A percentile compares a stretch with the other conserved stretches of the same genome.
phyloP scores from a whole-genome alignment of 352 stramenopile species.

The Phytophthora podocarpi region DNA sequence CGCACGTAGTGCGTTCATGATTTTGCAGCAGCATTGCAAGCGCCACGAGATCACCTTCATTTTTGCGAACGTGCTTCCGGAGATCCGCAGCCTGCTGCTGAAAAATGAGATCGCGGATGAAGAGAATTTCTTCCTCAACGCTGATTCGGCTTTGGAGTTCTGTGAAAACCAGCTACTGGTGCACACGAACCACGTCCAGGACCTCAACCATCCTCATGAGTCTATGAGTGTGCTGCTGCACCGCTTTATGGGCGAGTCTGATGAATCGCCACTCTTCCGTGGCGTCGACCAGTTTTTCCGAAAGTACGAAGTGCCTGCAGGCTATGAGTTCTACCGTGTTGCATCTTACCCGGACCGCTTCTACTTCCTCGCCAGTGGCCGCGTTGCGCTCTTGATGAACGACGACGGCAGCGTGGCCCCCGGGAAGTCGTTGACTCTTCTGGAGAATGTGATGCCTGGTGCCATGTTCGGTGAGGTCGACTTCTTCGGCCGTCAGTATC shows the following conservation, averaged over 20 bases:
- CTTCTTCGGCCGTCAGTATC: slow-evolving; percentile 79
- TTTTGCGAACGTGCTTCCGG: slow-evolving; percentile 70
- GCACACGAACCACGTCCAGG: slow-evolving; percentile 36
- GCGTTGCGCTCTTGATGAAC: slow-evolving; percentile 81
- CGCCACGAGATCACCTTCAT: slow-evolving; percentile 68
- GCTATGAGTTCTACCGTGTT: slow-evolving; percentile 80
- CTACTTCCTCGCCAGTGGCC: slow-evolving; percentile 77
- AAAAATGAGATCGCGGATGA: slow-evolving; percentile 82
- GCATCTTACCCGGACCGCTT: slow-evolving; percentile 64
- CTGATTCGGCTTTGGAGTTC: slow-evolving; percentile 75
- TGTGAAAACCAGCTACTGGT: slow-evolving; percentile 75
- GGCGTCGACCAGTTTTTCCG: slow-evolving; percentile 72
- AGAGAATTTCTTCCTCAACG: slow-evolving; percentile 67
- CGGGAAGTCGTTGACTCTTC: slow-evolving; percentile 51
- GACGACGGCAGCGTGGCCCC: slow-evolving; percentile 58
- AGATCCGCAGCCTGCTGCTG: slow-evolving; percentile 66
- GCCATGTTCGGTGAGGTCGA: slow-evolving; percentile 89
- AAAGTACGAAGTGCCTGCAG: slow-evolving; percentile 53
- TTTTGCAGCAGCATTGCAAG: slow-evolving; percentile 82
- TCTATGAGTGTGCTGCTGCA: slow-evolving; percentile 73
- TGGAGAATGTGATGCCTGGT: slow-evolving; percentile 76
- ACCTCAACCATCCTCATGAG: slow-evolving; percentile 45
- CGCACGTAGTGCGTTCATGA: slow-evolving; percentile 83
- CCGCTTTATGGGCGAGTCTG: slow-evolving; percentile 78
- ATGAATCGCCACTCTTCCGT: slow-evolving; percentile 69